Conservation (phyloP, 352 stramenopile species). For the Blastocystis sp. region DNA sequence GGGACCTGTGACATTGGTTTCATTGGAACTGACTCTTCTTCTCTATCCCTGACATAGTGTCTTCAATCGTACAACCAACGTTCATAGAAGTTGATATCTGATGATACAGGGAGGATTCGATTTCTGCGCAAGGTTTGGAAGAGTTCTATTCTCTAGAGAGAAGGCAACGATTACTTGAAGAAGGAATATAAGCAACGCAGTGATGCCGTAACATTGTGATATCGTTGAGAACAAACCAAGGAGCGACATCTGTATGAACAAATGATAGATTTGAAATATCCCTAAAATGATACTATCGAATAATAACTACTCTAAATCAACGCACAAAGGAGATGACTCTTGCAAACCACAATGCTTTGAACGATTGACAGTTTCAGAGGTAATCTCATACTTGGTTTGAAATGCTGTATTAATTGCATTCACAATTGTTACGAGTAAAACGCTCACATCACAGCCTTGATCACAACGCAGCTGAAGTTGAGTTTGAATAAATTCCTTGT, state of each 20-base stretch:
- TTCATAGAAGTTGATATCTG: background rate
- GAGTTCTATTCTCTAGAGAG: background rate
- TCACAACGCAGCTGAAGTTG: background rate
- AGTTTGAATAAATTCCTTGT: background rate
- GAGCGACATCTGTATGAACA: background rate
- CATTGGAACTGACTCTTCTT: background rate
- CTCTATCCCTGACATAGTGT: background rate
- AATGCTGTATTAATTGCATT: background rate
- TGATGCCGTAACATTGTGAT: constrained; percentile 20
- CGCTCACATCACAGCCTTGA: background rate
- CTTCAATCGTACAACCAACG: background rate
- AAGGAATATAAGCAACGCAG: constrained; percentile 40
- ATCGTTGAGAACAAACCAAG: constrained; percentile 45
- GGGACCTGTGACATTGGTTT: background rate
- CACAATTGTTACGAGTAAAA: background rate
- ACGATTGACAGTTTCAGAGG: background rate
- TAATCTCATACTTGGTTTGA: background rate
- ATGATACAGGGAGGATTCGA: background rate
- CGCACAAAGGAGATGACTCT: constrained; percentile 4
- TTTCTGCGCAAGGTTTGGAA: background rate
- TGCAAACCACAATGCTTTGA: constrained; percentile 1
- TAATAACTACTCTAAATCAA: background rate
- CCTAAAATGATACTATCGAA: background rate
- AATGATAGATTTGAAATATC: background rate
- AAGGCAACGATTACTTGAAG: background rate